These are phyloP conservation scores for Quercus tomentella DNA, from an alignment of 331 rosid genomes.

Conservation along the genomic window DNA sequence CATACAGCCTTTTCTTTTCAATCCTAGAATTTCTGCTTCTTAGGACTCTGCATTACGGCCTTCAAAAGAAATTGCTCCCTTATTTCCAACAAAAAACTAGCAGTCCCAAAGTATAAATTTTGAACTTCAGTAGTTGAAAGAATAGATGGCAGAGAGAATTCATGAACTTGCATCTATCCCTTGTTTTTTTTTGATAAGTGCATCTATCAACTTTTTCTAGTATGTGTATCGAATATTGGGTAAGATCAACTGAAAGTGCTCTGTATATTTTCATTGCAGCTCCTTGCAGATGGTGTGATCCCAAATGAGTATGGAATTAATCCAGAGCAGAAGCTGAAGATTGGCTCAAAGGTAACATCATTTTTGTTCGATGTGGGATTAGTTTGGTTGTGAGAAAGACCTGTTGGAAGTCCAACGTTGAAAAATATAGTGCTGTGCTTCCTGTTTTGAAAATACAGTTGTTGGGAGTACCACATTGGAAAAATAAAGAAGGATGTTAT, in stretches of 20 bases:
- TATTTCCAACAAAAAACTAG: neutral
- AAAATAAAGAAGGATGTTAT: no score
- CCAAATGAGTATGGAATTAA: constrained; percentile 98
- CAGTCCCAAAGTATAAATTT: neutral
- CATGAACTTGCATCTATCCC: neutral
- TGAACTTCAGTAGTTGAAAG: neutral
- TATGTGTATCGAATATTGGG: constrained; percentile 2
- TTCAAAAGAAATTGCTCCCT: neutral
- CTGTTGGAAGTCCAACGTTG: no score
- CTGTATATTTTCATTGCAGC: constrained; percentile 41
- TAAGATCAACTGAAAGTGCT: constrained; percentile 14
- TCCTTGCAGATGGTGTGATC: constrained; percentile 95
- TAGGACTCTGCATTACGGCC: neutral
- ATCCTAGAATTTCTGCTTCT: neutral
- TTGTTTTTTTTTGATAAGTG: no score
- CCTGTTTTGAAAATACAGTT: no score
- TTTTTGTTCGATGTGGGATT: no score
- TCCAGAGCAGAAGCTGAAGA: constrained; percentile 86
- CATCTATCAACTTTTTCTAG: constrained; percentile 5
- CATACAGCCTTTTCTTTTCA: neutral
- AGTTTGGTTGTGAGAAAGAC: no score
- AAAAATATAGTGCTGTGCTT: no score
- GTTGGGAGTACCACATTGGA: no score
- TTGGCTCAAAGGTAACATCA: constrained; percentile 87
- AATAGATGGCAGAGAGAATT: neutral